Evolutionary conservation across 2,329 filamentous ascomycete species (phyloP), one percentile per base, ranked within the genome.

Genomic region (Chrysosporium keratinophilum): DNA sequence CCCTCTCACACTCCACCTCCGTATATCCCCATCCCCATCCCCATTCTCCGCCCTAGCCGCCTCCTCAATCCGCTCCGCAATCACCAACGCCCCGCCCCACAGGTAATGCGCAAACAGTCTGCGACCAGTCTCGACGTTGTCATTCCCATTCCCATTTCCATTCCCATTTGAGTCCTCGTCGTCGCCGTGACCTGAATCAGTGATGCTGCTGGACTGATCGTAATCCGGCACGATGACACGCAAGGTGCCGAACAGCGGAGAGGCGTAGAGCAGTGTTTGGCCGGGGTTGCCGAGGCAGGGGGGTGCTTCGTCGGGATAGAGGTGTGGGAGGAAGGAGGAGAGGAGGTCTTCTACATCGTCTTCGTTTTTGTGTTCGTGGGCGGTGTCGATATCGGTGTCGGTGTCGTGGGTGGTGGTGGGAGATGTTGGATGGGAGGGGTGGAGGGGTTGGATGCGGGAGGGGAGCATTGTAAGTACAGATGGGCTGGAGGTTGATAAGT

Each of bases 51-150:
- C 50, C n/a, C 19, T 54, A 54, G 59, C 45, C 39, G 57, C 57
- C 19, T 39, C 53, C 54, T 63, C 71, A 2, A 75, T 62, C 1
- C 65, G 66, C 57, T 72, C 70, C 4, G 72, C 71, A 39, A 71
- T 63, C n/a, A 74, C 65, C 60, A 74, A 63, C 0, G 63, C 69
- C 1, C 78, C 74, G 62, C 79, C 81, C 79, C 79, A 82, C 23
- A 82, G 61, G 59, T 80, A 77, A 65, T 82, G 79, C 34, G 78
- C 78, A 66, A 80, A 81, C 35, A 81, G 72, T 48, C 66, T 68
- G 50, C 79, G 60, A 40, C 75, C 72, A 50, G 74, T 70, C 52
- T 81, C 76, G 2, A 65, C 61, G 60, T 54, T 41, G 33, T n/a
- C n/a, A n/a, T n/a, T n/a, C n/a, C 5, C 41, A 11, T 42, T 20